These are phyloP conservation scores for Phytophthora parvispora DNA, from an alignment of 352 stramenopile genomes.

Conservation along the genomic window DNA sequence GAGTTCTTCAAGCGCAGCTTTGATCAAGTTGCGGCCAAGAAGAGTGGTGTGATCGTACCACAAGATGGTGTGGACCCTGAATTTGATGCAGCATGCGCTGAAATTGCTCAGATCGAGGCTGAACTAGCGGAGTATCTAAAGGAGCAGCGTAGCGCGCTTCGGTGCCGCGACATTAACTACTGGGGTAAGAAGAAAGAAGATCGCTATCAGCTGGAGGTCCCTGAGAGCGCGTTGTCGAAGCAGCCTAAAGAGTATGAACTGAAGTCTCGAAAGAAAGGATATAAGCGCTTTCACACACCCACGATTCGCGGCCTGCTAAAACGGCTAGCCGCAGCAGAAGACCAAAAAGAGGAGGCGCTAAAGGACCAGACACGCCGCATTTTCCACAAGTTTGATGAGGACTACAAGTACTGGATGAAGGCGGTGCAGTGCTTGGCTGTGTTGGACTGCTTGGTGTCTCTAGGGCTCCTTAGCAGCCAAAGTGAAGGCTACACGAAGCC, in stretches of 20 bases:
- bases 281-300: slow-evolving; percentile 93
- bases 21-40: slow-evolving; percentile 94
- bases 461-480: slow-evolving; percentile 95
- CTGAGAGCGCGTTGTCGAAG: slow-evolving; percentile 79
- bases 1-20: slow-evolving; percentile 98
- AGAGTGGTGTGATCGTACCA: slow-evolving; percentile 94
- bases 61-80: slow-evolving; percentile 94
- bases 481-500: slow-evolving; percentile 95
- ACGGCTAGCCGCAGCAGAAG: slow-evolving; percentile 81
- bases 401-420: slow-evolving; percentile 95
- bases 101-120: slow-evolving; percentile 87
- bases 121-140: slow-evolving; percentile 95
- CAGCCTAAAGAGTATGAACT: slow-evolving; percentile 96
- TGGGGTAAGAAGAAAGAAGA: slow-evolving; percentile 98
- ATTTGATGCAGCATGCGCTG: slow-evolving; percentile 94
- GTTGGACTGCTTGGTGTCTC: slow-evolving; percentile 96
- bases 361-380: slow-evolving; percentile 93
- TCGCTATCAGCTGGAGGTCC: slow-evolving; percentile 95
- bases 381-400: slow-evolving; percentile 98
- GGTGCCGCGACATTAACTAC: slow-evolving; percentile 93
- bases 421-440: slow-evolving; percentile 94
- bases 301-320: slow-evolving; percentile 87
- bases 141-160: slow-evolving; percentile 75
- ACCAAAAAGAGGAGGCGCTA: slow-evolving; percentile 81
- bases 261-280: slow-evolving; percentile 96